phyloP scores from a whole-genome alignment of 768 basidiomycete genomes.

The Panus rudis region DNA sequence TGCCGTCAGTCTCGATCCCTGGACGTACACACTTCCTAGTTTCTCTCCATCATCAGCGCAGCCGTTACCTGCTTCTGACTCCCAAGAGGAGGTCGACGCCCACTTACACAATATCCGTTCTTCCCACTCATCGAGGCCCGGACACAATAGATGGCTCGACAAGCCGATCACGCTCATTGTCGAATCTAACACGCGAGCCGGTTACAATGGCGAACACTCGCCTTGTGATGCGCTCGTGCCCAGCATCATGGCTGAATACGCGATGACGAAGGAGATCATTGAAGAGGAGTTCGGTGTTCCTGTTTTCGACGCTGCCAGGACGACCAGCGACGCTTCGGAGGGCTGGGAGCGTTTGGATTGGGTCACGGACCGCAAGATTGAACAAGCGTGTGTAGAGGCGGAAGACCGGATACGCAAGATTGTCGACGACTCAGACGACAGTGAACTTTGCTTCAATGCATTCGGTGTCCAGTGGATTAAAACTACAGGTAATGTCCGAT shows the following conservation, averaged over 20 bases:
- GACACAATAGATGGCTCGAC: slow-evolving; percentile 81
- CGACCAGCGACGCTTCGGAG: too few relatives aligned
- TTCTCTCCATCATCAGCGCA: slow-evolving; percentile 6
- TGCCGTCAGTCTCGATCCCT: slow-evolving; percentile 75
- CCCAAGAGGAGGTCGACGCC: slow-evolving; percentile 44
- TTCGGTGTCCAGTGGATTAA: slow-evolving; percentile 90
- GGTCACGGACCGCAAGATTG: slow-evolving; percentile 56
- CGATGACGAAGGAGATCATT: slow-evolving; percentile 63
- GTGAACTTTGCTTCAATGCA: slow-evolving; percentile 72
- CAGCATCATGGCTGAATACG: slow-evolving; percentile 80
- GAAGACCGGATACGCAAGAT: slow-evolving; percentile 47
- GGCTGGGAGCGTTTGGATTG: slow-evolving; percentile 68
- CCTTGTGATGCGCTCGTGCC: slow-evolving; percentile 88
- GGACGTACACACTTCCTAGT: slow-evolving; percentile 34
- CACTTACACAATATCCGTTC: slow-evolving; percentile 72
- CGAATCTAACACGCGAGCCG: slow-evolving; percentile 78
- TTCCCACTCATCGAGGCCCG: slow-evolving; percentile 42
- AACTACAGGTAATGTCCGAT: slow-evolving; percentile 56
- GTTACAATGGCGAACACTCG: slow-evolving; percentile 87
- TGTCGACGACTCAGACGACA: slow-evolving; percentile 75
- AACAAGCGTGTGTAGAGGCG: slow-evolving; percentile 52
- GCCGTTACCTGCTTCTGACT: slow-evolving; percentile 16
- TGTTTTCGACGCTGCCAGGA: slow-evolving; percentile 3
- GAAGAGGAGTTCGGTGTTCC: slow-evolving; percentile 30
- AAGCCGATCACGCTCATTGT: slow-evolving; percentile 79